Base-by-base conservation (phyloP, 179 eudicot species). In the Silene vulgaris region DNA sequence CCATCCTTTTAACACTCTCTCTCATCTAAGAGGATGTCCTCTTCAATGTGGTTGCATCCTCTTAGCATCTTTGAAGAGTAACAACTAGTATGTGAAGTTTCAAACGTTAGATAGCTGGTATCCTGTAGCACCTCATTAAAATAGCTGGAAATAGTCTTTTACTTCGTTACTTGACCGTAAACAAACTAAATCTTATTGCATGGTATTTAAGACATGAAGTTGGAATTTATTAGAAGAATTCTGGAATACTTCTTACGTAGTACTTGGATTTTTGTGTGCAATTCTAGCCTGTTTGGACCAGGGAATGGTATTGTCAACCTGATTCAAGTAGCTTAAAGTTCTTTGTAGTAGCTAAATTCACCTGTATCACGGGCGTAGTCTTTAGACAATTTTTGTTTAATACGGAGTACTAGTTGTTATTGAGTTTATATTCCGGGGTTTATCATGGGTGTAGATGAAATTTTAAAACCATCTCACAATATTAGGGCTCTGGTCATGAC, bases 121-220 rank as follows among this genome's bases (percentile, higher is more conserved):
- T 52, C 17, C 17, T 17, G 0, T 3, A 52, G 17, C 57, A 52
- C 17, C 14, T 52, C 16, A 17, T 52, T 52, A 13, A 14, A 3
- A 52, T 52, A 52, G 57, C 5, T 52, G 17, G 17, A 52, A 52
- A 16, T 52, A 21, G 29, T 9, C 28, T 11, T 62, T 62, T 0
- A 62, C 11, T 29, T 20, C 13, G 13, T 62, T 8, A 62, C 11
- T 23, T 23, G 30, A 21, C 13, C 5, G 8, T 23, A 8, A 62
- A 62, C 65, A 62, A 62, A 62, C 65, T 20, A 20, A 52, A 52
- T 52, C 29, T 20, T 61, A 11, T 20, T 61, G 65, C 65, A 61
- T 61, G 65, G 28, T 61, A 19, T 19, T 61, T 61, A 4, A 61
- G 48, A 66, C 19, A 3, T 4, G 48, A 40, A 66, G 1, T n/a